Conservation (phyloP, 345 rosid genomes). For the Eucalyptus brandiana region DNA sequence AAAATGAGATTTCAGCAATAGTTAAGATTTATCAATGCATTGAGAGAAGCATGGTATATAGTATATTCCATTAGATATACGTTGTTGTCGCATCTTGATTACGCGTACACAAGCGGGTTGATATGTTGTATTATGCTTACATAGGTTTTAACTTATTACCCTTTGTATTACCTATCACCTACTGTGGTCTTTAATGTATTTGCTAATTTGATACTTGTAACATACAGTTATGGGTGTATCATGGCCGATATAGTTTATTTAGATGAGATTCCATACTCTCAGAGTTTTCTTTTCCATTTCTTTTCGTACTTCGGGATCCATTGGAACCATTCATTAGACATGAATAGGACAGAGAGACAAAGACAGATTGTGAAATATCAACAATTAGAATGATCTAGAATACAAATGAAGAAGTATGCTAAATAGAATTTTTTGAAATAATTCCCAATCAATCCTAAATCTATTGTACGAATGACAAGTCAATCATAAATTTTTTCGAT, state of each 20-base stretch:
- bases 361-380: neutral
- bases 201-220: neutral
- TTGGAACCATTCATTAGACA: neutral
- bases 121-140: neutral
- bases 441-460: neutral
- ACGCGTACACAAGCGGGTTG: neutral
- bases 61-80: neutral
- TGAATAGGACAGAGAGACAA: neutral
- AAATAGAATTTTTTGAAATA: neutral
- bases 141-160: neutral
- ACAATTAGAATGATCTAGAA: neutral
- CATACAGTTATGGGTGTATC: neutral
- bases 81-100: neutral
- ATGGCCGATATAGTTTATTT: neutral
- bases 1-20: neutral
- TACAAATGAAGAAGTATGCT: neutral
- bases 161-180: neutral
- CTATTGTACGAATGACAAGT: accelerated
- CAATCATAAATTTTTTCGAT: neutral
- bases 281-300: neutral
- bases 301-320: neutral
- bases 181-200: neutral
- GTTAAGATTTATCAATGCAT: neutral
- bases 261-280: neutral
- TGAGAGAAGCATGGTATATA: neutral